phyloP scores from a whole-genome alignment of 2,329 filamentous ascomycete genomes.

The Cladosporium sp. region DNA sequence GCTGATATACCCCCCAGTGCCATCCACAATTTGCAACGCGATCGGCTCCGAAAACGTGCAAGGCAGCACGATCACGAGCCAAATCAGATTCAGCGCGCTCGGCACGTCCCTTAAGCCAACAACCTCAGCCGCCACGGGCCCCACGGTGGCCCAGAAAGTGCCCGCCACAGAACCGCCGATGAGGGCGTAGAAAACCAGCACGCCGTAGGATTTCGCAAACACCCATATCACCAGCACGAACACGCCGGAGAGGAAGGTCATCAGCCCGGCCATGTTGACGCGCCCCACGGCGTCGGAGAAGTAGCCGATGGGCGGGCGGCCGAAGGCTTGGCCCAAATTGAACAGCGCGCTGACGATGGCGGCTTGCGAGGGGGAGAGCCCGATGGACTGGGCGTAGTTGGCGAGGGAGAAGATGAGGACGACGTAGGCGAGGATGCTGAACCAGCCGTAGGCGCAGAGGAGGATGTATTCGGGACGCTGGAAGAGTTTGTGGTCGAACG shows the following conservation, averaged over 20 bases:
- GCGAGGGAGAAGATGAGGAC: slow-evolving; percentile 74
- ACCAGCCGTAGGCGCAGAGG: slow-evolving; percentile 63
- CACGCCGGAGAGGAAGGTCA: slow-evolving; percentile 61
- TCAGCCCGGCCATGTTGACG: slow-evolving; percentile 66
- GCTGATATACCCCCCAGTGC: slow-evolving; percentile 50
- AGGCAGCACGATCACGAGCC: slow-evolving; percentile 67
- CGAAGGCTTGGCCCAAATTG: slow-evolving; percentile 63
- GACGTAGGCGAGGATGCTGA: slow-evolving; percentile 70
- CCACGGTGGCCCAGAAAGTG: slow-evolving; percentile 62
- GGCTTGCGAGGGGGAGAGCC: slow-evolving; percentile 63
- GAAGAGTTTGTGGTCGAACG: slow-evolving; percentile 64
- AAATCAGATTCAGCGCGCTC: slow-evolving; percentile 65
- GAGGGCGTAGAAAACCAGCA: slow-evolving; percentile 67
- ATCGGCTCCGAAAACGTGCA: slow-evolving; percentile 61
- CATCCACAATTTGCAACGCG: slow-evolving; percentile 49
- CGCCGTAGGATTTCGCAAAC: slow-evolving; percentile 62
- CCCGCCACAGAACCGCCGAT: slow-evolving; percentile 64
- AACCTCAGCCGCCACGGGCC: slow-evolving; percentile 68
- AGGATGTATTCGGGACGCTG: slow-evolving; percentile 59
- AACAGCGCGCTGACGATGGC: slow-evolving; percentile 69
- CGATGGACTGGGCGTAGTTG: slow-evolving; percentile 66
- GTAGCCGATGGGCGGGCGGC: slow-evolving; percentile 68
- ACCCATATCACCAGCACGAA: slow-evolving; percentile 70
- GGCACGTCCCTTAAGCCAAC: slow-evolving; percentile 67
- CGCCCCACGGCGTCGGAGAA: slow-evolving; percentile 67